phyloP scores from a whole-genome alignment of 352 stramenopile species.

The Labyrinthula sp. region DNA sequence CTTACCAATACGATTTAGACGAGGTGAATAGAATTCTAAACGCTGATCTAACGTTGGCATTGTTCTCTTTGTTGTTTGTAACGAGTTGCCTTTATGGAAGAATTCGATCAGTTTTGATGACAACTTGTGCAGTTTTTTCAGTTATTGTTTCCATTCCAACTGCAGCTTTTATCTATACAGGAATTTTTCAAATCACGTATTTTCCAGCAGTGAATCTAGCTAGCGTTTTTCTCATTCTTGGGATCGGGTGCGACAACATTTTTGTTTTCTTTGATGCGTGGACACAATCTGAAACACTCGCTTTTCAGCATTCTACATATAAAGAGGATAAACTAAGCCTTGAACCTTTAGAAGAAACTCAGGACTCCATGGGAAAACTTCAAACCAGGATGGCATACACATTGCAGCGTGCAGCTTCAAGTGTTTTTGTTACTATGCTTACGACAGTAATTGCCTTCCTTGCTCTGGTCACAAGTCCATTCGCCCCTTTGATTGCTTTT shows the following conservation, averaged over 20 bases:
- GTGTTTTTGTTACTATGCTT: constrained; percentile 38
- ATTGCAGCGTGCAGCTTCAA: constrained; percentile 30
- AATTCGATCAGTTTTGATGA: too few species aligned
- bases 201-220: constrained; percentile 39
- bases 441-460: constrained; percentile 39
- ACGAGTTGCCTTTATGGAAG: too few species aligned
- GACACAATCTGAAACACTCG: constrained; percentile 28
- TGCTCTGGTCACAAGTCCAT: constrained; percentile 33
- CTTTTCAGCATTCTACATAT: constrained; percentile 2
- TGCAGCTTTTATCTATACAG: constrained; percentile 40
- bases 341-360: constrained; percentile 5
- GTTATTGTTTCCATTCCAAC: constrained; percentile 40
- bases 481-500: constrained; percentile 38
- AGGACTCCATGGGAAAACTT: constrained; percentile 21
- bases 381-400: constrained; percentile 28
- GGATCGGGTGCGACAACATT: constrained; percentile 41
- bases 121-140: constrained; percentile 36
- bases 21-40: too few species aligned
- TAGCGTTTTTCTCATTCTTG: constrained; percentile 41
- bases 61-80: too few species aligned
- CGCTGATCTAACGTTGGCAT: too few species aligned
- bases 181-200: constrained; percentile 41
- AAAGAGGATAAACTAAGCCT: too few species aligned
- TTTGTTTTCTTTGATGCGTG: constrained; percentile 43
- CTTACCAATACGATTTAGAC: too few species aligned